These are phyloP conservation scores for Clavulina sp. DNA, from an alignment of 768 basidiomycete genomes.

Conservation along the genomic window DNA sequence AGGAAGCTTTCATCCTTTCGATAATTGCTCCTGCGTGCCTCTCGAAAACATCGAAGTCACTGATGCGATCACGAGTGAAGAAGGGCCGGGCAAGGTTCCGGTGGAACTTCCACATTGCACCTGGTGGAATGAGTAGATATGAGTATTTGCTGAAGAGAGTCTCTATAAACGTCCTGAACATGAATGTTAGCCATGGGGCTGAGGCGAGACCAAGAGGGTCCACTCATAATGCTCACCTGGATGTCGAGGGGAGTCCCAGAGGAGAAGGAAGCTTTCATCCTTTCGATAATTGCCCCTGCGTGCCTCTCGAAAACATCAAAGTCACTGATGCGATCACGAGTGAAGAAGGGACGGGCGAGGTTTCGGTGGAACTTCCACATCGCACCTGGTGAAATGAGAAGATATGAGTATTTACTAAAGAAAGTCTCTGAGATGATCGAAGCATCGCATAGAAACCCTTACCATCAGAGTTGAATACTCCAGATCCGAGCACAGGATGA, in stretches of 20 bases:
- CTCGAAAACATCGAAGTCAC: conserved; percentile 42
- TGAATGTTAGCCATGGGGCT: not conserved
- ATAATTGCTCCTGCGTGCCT: conserved; percentile 28
- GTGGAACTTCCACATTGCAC: conserved; percentile 51
- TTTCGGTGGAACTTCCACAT: conserved; percentile 60
- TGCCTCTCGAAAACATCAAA: conserved; percentile 46
- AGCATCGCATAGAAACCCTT: conserved; percentile 16
- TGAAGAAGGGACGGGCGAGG: conserved; percentile 59
- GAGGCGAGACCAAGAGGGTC: conserved; percentile 21
- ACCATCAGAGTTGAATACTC: conserved; percentile 34
- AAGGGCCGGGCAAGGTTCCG: conserved; percentile 53
- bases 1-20: conserved; percentile 25
- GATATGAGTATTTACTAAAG: not conserved
- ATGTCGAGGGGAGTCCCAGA: conserved; percentile 37
- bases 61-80: conserved; percentile 43
- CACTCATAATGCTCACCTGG: no score
- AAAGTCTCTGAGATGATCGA: not conserved
- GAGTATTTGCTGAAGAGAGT: no score
- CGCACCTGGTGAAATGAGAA: not conserved
- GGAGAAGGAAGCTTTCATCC: conserved; percentile 25
- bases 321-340: conserved; percentile 34
- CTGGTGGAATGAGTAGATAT: no score
- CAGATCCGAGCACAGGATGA: conserved; percentile 33
- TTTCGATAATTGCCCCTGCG: conserved; percentile 23
- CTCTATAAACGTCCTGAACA: conserved; percentile 31